Base-by-base conservation (phyloP, 108 stramenopile genomes). In the Pseudonitzschia multiseries region DNA sequence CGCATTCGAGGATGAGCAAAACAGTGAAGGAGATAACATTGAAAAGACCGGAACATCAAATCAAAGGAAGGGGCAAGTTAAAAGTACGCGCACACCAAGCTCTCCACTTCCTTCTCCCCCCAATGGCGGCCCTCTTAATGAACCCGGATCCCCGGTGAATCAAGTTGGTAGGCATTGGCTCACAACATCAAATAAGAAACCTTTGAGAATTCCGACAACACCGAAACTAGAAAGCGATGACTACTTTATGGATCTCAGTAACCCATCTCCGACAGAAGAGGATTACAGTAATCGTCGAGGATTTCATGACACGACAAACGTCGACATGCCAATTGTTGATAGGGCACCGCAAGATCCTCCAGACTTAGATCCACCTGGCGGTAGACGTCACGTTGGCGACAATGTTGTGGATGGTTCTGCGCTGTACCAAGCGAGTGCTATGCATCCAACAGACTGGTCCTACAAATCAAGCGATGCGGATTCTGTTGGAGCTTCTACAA, bases 371-470 rank as follows among this genome's bases (percentile, higher is more conserved):
- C 14, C 51, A 15, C 28, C 68, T n/a, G 60, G 59, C 48, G 65
- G 79, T 43, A 80, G 84, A 1, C 79, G 82, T 0, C 86, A 87
- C 64, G 80, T 75, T 46, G 82, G 78, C 18, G 76, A 83, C 50
- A 59, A 62, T 26, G 66, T 78, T 15, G 73, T 69, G 22, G 86
- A 87, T 76, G 86, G 86, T 8, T 70, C 82, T 46, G 73, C 75
- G 8, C 46, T 77, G 40, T 87, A 87, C 65, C 86, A 87, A 65
- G 66, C 74, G 31, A 73, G 67, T 43, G 76, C 82, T 8, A 79
- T 83, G 83, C 69, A 87, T 52, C 80, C 80, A 26, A 54, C 51
- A 24, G 80, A 83, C 42, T 81, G 78, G 83, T 83, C 86, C 5
- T 64, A 65, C 29, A 75, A 74, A 56, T 76, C 76, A 4, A 57